Base-by-base conservation (phyloP, 805 yeast genomes). In the Sugiyamaella chiloensis region DNA sequence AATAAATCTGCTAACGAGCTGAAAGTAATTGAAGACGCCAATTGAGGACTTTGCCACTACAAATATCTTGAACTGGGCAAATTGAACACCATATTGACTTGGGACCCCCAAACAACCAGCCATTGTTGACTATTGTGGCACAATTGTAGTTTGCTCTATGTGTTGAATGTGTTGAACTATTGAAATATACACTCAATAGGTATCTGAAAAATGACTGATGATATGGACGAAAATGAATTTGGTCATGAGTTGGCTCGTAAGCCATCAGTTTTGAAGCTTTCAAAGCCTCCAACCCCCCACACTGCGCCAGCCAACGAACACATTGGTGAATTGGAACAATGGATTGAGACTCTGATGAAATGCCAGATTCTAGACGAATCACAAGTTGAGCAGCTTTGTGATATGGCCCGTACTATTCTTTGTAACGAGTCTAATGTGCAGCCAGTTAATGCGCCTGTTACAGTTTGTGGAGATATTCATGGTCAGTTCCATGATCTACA, bases 401-500 rank as follows among this genome's bases (percentile, higher is more conserved):
- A 81, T 54, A 85, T 87, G 93, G 96, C 64, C 32, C 87, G 85
- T 50, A 96, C 88, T 58, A 66, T 89, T 16, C 68, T 89, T 24
- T 78, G 85, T 42, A 79, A 79, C 53, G 98, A 93, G 65, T 80
- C 93, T 19, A 91, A 93, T 64, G 96, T 91, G 43, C 96, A 91
- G 70, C 96, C 96, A 1, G 96, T 91, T 40, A 81, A 80, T 53
- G 91, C 89, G 6, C 99, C 99, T 4, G 98, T 93, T 29, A 91
- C 98, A 16, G 84, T 91, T 14, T 91, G 96, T 73, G 96, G 97
- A 57, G 97, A 89, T 68, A 91, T 89, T 46, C 97, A 89, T 64
- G 97, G 97, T 34, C 97, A 89, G 67, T 90, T 89, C 66, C 96
- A 90, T 65, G 97, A 89, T 71, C 73, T 89, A 65, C 85, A 88